A percentile compares a stretch with the other conserved stretches of the same genome.
Evolutionary conservation across 2,329 filamentous ascomycete genomes (phyloP).

Genomic region (Teratosphaeria zuluensis): DNA sequence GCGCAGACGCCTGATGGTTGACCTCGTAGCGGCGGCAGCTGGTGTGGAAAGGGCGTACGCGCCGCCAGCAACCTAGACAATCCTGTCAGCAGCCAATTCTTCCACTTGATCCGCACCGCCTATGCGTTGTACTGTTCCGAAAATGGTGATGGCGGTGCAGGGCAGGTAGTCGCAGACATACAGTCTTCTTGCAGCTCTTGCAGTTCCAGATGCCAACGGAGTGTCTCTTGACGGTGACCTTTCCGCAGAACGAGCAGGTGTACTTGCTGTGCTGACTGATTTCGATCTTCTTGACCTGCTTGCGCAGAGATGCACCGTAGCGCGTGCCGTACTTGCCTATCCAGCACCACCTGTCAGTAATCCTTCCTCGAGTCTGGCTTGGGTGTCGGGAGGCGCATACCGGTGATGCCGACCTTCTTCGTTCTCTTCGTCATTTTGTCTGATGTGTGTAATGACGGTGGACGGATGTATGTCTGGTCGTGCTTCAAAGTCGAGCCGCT

Average conservation of each 20-base stretch:
- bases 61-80: slow-evolving; percentile 58
- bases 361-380: not conserved
- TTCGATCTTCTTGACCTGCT: slow-evolving; percentile 99
- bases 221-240: slow-evolving; percentile 66
- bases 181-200: slow-evolving; percentile 87
- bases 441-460: slow-evolving; percentile 10
- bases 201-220: slow-evolving; percentile 96
- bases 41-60: slow-evolving; percentile 92
- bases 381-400: slow-evolving; percentile 24
- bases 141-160: not conserved
- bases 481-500: not conserved
- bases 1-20: slow-evolving; percentile 91
- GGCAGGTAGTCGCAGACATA: slow-evolving; percentile 2
- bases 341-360: not conserved
- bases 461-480: not conserved
- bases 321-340: slow-evolving; percentile 76
- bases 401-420: slow-evolving; percentile 98
- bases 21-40: slow-evolving; percentile 87
- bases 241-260: slow-evolving; percentile 97
- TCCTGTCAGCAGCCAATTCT: not conserved
- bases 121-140: not conserved
- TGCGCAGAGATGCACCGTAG: slow-evolving; percentile 98
- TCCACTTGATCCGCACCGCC: not conserved
- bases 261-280: slow-evolving; percentile 84
- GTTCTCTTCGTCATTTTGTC: slow-evolving; percentile 88